phyloP scores from a whole-genome alignment of 2,329 filamentous ascomycete species.

The Thielaviopsis musarum region DNA sequence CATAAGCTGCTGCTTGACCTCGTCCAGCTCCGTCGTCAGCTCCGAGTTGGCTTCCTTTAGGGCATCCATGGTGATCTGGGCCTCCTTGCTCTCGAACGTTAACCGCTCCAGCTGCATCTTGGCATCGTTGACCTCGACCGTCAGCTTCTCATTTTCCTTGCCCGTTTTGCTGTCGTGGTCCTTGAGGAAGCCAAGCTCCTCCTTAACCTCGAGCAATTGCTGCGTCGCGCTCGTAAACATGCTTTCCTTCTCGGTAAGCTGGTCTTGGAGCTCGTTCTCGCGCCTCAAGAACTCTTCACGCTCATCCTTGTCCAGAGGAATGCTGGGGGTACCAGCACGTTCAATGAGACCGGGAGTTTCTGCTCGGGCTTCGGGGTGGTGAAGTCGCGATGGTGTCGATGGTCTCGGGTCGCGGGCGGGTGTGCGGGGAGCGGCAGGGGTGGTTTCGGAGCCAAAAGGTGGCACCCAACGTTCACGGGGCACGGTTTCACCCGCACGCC shows the following conservation, averaged over 20 bases:
- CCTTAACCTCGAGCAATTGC: constrained; percentile 62
- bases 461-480: constrained; percentile 78
- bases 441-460: constrained; percentile 24
- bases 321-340: constrained; percentile 68
- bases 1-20: constrained; percentile 87
- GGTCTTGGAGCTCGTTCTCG: constrained; percentile 94
- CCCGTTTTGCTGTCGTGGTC: constrained; percentile 69
- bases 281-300: constrained; percentile 86
- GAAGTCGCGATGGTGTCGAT: constrained; percentile 23
- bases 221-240: constrained; percentile 66
- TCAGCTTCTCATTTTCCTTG: constrained; percentile 81
- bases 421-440: constrained; percentile 18
- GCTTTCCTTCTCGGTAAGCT: constrained; percentile 82
- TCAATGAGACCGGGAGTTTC: constrained; percentile 56
- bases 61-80: constrained; percentile 92
- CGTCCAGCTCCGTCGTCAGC: constrained; percentile 79
- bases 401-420: constrained; percentile 31
- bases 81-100: constrained; percentile 91
- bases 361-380: constrained; percentile 40
- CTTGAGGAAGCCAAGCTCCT: constrained; percentile 71
- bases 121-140: constrained; percentile 74
- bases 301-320: constrained; percentile 88
- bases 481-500: constrained; percentile 77
- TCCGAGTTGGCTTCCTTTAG: constrained; percentile 92
- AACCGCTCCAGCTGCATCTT: constrained; percentile 96